phyloP scores from a whole-genome alignment of 2,329 filamentous ascomycete species.

The Aschersonia sp. region DNA sequence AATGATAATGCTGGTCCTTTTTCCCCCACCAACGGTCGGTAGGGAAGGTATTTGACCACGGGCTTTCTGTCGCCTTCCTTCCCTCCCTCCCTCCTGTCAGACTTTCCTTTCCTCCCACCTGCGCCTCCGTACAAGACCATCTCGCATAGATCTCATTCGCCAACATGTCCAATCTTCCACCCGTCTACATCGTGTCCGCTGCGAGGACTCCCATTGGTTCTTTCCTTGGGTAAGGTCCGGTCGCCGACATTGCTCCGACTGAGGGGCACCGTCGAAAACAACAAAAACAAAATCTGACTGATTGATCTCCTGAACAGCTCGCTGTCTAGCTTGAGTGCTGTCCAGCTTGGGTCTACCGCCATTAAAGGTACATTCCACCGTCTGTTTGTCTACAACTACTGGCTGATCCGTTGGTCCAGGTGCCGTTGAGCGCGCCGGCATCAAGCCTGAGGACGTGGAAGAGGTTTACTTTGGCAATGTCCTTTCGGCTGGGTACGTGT shows the following conservation, averaged over 20 bases:
- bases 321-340: slow-evolving; percentile 72
- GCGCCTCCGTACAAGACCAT: no score
- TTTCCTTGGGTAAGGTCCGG: slow-evolving; percentile 63
- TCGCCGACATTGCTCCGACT: slow-evolving; percentile 1
- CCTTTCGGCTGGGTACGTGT: slow-evolving; percentile 73
- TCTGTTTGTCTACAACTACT: neutral
- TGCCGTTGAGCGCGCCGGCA: slow-evolving; percentile 73
- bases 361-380: slow-evolving; percentile 58
- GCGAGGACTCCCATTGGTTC: slow-evolving; percentile 84
- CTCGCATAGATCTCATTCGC: neutral
- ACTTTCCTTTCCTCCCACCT: neutral
- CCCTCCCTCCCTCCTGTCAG: slow-evolving; percentile 1
- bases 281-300: neutral
- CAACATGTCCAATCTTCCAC: slow-evolving; percentile 60
- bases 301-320: slow-evolving; percentile 39
- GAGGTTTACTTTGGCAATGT: slow-evolving; percentile 99
- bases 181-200: slow-evolving; percentile 92
- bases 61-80: neutral
- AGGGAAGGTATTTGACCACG: neutral
- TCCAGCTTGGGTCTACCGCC: slow-evolving; percentile 75
- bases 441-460: slow-evolving; percentile 81
- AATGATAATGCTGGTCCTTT: neutral
- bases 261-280: neutral
- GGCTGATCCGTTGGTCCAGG: slow-evolving; percentile 21
- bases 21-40: neutral